A percentile compares a stretch with the other conserved stretches of the same genome.
These are phyloP conservation scores for Torulaspora franciscae DNA, from an alignment of 805 yeast genomes.

Conservation along the genomic window DNA sequence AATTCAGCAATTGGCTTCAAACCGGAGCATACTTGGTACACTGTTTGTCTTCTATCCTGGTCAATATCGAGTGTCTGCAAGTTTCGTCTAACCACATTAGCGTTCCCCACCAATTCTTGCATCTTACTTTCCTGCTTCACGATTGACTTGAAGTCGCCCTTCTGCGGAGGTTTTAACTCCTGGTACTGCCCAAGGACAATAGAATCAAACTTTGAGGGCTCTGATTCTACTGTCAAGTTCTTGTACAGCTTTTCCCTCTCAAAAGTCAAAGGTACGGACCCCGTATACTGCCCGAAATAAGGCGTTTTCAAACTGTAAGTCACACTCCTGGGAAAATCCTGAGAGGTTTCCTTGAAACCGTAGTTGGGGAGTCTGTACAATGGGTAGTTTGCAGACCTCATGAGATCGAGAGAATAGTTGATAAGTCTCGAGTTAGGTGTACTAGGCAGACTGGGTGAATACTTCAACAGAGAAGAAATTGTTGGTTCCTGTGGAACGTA, in stretches of 20 bases:
- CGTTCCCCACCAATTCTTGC: slow-evolving; percentile 17
- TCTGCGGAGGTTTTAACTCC: slow-evolving; percentile 8
- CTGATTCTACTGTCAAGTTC: slow-evolving; percentile 17
- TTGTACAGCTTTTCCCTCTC: slow-evolving; percentile 26
- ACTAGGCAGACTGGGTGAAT: slow-evolving; percentile 21
- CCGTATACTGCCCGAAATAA: slow-evolving; percentile 66
- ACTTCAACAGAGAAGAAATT: slow-evolving; percentile 24
- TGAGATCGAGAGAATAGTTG: slow-evolving; percentile 19
- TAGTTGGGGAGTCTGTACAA: slow-evolving; percentile 22
- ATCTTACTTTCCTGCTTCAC: slow-evolving; percentile 19
- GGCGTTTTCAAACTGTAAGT: slow-evolving; percentile 42
- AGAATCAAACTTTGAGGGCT: slow-evolving; percentile 14
- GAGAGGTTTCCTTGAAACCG: slow-evolving; percentile 12
- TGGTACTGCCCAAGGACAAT: slow-evolving; percentile 26
- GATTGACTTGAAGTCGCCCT: slow-evolving; percentile 15
- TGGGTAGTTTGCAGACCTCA: slow-evolving; percentile 28
- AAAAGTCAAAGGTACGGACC: slow-evolving; percentile 44
- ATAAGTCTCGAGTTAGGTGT: slow-evolving; percentile 19
- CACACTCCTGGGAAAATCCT: slow-evolving; percentile 12
- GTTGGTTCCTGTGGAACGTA: slow-evolving; percentile 28
- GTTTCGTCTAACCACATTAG: slow-evolving; percentile 25
- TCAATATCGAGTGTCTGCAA: slow-evolving; percentile 22
- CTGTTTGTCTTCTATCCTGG: slow-evolving; percentile 15
- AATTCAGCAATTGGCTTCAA: slow-evolving; percentile 27
- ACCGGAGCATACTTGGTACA: slow-evolving; percentile 33